Base-by-base conservation (phyloP, 306 rosid genomes). In the Crotalaria pallida region DNA sequence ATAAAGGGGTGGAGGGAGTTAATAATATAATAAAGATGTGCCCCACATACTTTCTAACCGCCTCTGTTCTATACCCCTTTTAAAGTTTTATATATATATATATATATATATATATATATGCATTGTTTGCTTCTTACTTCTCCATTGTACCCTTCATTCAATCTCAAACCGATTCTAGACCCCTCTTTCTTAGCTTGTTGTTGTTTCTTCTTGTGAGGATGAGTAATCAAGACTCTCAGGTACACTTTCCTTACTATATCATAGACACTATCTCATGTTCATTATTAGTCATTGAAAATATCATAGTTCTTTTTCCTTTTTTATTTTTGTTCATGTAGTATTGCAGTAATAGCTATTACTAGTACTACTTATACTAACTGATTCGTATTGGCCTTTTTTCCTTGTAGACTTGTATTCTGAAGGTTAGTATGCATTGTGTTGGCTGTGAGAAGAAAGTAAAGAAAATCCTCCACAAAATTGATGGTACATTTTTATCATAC, bases 211-310 rank as follows among this genome's bases (percentile, higher is more conserved):
- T n/a, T n/a, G n/a, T n/a, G 56, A 78, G 19, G 10, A 91, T 88
- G 97, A 86, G 72, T 58, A 86, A 86, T 69, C 97, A 81, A 55
- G 90, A 88, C 69, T 48, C 38, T 40, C 63, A 86, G 97, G 97
- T 90, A 74, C 61, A 26, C 51, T 44, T 1, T n/a, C 38, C 1
- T 10, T 38, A 63, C 47, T 33, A 65, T 27, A n/a, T n/a, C n/a
- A n/a, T n/a, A n/a, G 57, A 62, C 45, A 60, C 0, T 17, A 52
- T 63, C 3, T 38, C 45, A 9, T 66, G 16, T 12, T 67, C n/a
- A n/a, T n/a, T 41, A 29, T 1, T n/a, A 47, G 44, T 57, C 19
- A 0, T 45, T 23, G 49, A 1, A 49, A 21, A 27, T 59, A 19
- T 7, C 2, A 43, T 41, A 40, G 17, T 52, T 57, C 7, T 71